Base-by-base conservation (phyloP, 179 eudicot species). In the Vitellaria paradoxa region DNA sequence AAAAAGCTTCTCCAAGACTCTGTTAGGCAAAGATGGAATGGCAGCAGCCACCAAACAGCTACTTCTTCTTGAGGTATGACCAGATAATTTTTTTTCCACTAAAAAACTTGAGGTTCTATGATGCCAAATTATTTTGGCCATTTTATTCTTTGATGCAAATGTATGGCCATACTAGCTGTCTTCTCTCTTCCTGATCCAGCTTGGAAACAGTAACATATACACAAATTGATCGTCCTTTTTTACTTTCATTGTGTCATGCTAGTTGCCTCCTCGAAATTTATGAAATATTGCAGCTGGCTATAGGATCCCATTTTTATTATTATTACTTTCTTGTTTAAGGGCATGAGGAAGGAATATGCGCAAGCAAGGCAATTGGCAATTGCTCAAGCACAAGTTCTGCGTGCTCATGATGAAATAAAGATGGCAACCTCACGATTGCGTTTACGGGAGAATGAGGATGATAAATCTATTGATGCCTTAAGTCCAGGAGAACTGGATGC, bases 391-490 rank as follows among this genome's bases (percentile, higher is more conserved):
- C 97, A 96, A 68, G 83, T 93, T 80, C 83, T 96, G 67, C 96
- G 92, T 80, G 99, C 99, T 79, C 88, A 96, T 85, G 99, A 96
- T 87, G 99, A 96, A 86, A 84, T 96, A 59, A 90, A 88, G 87
- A 96, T 96, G 99, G 97, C 99, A 80, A 90, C 96, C 75, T 93
- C 99, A 76, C 91, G 99, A 69, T 82, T 96, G 81, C 94, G 98
- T 78, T 81, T 96, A 71, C 88, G 85, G 79, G 89, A 89, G 80
- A 85, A 81, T 70, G 88, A 84, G 68, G 89, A 89, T 68, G 98
- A 90, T 77, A 85, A 72, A n/a, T 89, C 97, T 68, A 85, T 96
- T 71, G 94, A 93, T 81, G 97, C 93, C 65, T 78, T 96, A 74
- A 85, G 94, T 82, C 82, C 78, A 47, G 99, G 82, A 86, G 98